Conservation (phyloP, 306 rosid species). For the Gleditsia sinensis region DNA sequence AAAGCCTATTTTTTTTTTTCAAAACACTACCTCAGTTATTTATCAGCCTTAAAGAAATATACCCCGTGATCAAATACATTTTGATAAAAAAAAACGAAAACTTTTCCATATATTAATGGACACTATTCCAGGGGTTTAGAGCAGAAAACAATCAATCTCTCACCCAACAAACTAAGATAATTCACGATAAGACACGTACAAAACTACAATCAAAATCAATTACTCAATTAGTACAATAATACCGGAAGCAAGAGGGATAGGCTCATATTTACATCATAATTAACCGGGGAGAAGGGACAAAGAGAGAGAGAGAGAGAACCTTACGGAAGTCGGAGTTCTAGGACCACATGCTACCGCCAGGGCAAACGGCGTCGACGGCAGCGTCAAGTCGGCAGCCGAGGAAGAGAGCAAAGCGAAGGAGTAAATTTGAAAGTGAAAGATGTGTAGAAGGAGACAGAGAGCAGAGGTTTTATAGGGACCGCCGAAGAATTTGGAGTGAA, state of each 20-base stretch:
- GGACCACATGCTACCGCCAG: not conserved
- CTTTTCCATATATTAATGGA: not conserved
- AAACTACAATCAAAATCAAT: not conserved
- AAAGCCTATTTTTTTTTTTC: not conserved
- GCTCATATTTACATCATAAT: not conserved
- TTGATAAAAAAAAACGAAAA: not conserved
- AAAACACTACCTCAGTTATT: not conserved
- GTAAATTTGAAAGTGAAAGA: not conserved
- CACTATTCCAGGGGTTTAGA: not conserved
- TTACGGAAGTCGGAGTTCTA: not conserved
- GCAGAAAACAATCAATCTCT: not conserved
- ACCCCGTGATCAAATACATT: not conserved
- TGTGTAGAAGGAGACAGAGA: not conserved
- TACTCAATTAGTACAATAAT: not conserved
- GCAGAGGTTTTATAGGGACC: not conserved
- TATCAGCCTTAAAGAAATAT: not conserved
- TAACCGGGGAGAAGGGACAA: not conserved
- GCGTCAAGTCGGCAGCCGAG: not conserved
- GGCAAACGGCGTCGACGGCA: not conserved
- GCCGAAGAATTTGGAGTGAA: not conserved
- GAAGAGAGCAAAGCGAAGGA: not conserved
- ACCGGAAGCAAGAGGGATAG: not conserved
- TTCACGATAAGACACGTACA: constrained; percentile 6
- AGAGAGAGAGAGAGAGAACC: not conserved
- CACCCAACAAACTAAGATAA: not conserved